A percentile compares a stretch with the other conserved stretches of the same genome.
Conservation (phyloP, 2,329 filamentous ascomycete genomes). For the Fusarium sp. region DNA sequence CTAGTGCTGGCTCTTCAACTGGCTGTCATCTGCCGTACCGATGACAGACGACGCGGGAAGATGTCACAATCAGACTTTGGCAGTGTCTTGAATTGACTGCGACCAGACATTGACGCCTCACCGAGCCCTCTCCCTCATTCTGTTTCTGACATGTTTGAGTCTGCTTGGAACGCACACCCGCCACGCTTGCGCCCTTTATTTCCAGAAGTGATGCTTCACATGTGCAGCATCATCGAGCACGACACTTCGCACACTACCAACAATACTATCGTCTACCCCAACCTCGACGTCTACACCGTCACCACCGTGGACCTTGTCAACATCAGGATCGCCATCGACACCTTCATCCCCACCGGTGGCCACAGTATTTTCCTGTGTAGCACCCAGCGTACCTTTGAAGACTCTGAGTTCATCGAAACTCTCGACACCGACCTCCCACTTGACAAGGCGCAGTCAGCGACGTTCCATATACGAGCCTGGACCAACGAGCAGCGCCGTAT, state of each 20-base stretch:
- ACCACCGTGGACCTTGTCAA: neutral
- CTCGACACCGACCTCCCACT: neutral
- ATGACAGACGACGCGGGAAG: neutral
- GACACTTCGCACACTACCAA: too few species aligned
- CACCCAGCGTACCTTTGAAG: neutral
- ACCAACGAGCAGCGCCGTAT: neutral
- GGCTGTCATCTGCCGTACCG: constrained; percentile 1
- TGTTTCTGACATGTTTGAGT: too few species aligned
- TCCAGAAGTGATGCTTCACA: too few species aligned
- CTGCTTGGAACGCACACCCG: too few species aligned
- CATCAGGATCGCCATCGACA: neutral
- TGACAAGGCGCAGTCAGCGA: neutral
- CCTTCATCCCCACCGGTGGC: neutral
- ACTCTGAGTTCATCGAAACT: neutral
- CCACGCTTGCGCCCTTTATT: too few species aligned
- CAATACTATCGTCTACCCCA: too few species aligned
- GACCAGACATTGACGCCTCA: neutral
- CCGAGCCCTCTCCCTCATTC: too few species aligned
- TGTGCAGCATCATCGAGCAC: too few species aligned
- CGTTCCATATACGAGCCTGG: neutral
- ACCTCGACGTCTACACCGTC: neutral
- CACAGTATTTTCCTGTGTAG: too few species aligned
- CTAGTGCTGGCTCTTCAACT: neutral
- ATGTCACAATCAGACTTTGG: neutral
- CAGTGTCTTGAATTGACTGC: too few species aligned